Evolutionary conservation across 257 asterid genomes (phyloP).

Genomic region (Salvia rosmarinus): DNA sequence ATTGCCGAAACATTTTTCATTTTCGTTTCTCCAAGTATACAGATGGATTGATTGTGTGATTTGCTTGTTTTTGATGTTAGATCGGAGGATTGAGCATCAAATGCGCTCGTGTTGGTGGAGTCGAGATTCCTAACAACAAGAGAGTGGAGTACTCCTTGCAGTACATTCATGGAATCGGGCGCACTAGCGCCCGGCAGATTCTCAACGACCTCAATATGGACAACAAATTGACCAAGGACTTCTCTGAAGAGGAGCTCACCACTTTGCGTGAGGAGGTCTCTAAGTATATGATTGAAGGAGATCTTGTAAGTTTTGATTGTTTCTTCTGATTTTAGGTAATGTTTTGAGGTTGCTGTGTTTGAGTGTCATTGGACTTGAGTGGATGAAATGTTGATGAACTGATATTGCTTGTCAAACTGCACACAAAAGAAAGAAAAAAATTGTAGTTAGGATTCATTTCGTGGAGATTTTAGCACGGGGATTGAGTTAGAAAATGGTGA

Average conservation of each 20-base stretch:
- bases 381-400: background rate
- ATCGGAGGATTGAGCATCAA: constrained; percentile 71
- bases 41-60: background rate
- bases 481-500: background rate
- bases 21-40: background rate
- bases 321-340: background rate
- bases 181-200: constrained; percentile 70
- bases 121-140: constrained; percentile 95
- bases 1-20: background rate
- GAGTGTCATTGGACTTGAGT: background rate
- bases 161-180: constrained; percentile 96
- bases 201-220: constrained; percentile 70
- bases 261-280: constrained; percentile 89
- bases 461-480: background rate
- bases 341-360: background rate
- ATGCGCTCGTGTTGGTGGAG: constrained; percentile 99
- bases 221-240: constrained; percentile 76
- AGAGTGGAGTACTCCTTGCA: constrained; percentile 86
- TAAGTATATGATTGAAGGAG: constrained; percentile 94
- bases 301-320: constrained; percentile 61
- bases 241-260: constrained; percentile 91
- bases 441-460: background rate
- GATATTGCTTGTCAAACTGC: background rate
- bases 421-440: too few relatives aligned
- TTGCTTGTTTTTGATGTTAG: constrained; percentile 38